phyloP scores from a whole-genome alignment of 306 rosid genomes.

The Malus orientalis region DNA sequence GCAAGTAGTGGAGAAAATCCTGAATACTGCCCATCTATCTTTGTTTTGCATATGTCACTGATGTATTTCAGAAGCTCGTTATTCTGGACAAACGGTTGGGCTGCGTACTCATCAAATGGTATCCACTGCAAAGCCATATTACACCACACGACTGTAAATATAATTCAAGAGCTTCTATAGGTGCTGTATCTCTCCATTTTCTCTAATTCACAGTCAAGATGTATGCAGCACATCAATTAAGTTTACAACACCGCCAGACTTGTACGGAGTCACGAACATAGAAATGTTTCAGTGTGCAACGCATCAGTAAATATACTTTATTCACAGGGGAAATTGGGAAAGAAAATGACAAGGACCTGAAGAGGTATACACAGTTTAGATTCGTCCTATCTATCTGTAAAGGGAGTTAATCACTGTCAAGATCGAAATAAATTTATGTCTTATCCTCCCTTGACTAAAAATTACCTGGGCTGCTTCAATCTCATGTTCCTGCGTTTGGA shows the following conservation, averaged over 20 bases:
- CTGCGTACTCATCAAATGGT: constrained; percentile 57
- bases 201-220: neutral
- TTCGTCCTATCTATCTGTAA: neutral
- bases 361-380: neutral
- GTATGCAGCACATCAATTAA: neutral
- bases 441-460: neutral
- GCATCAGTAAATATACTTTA: neutral
- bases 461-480: constrained; percentile 72
- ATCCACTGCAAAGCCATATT: constrained; percentile 65
- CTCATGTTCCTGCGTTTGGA: constrained; percentile 62
- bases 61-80: constrained; percentile 31
- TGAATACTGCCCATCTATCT: constrained; percentile 40
- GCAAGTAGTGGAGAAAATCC: constrained; percentile 48
- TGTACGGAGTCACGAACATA: neutral
- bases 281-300: neutral
- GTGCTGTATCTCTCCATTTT: neutral
- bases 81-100: constrained; percentile 48
- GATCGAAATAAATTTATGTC: too few species aligned
- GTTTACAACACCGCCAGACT: neutral
- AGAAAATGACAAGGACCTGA: neutral
- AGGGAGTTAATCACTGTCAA: too few species aligned
- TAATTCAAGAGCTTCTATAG: neutral
- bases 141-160: neutral
- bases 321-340: neutral
- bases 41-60: constrained; percentile 42